Conservation (phyloP, 306 rosid species). For the Clitoria ternatea region DNA sequence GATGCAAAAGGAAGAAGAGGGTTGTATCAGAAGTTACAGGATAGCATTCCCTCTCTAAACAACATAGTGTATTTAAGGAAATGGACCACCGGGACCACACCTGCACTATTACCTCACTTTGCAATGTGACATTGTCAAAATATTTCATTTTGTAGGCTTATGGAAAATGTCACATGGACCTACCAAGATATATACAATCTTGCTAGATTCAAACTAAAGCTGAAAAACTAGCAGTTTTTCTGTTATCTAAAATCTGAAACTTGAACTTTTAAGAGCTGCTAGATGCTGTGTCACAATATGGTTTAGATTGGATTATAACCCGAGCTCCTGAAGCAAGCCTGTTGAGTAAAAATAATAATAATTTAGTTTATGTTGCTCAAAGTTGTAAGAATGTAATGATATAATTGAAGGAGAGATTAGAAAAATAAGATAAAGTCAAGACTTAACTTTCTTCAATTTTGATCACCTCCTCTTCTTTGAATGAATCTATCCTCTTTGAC, state of each 20-base stretch:
- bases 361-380: slow-evolving; percentile 29
- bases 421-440: slow-evolving; percentile 26
- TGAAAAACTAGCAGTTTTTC: slow-evolving; percentile 24
- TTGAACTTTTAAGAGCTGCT: slow-evolving; percentile 36
- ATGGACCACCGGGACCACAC: slow-evolving; percentile 52
- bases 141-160: slow-evolving; percentile 31
- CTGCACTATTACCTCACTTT: slow-evolving; percentile 24
- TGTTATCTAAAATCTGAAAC: background rate
- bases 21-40: slow-evolving; percentile 32
- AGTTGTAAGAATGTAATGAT: background rate
- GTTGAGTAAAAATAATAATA: slow-evolving; percentile 33
- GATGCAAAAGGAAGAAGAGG: slow-evolving; percentile 25
- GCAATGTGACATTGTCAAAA: slow-evolving; percentile 24
- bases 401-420: slow-evolving; percentile 9
- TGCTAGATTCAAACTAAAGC: slow-evolving; percentile 41
- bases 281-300: slow-evolving; percentile 38
- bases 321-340: slow-evolving; percentile 99
- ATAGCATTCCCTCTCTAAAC: slow-evolving; percentile 31
- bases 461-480: slow-evolving; percentile 71
- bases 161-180: slow-evolving; percentile 25
- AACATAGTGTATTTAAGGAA: slow-evolving; percentile 30
- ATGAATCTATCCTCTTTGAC: slow-evolving; percentile 63
- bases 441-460: slow-evolving; percentile 99
- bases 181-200: slow-evolving; percentile 40
- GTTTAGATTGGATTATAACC: slow-evolving; percentile 85